Base-by-base conservation (phyloP, 805 yeast genomes). In the Candida qinlingensis region DNA sequence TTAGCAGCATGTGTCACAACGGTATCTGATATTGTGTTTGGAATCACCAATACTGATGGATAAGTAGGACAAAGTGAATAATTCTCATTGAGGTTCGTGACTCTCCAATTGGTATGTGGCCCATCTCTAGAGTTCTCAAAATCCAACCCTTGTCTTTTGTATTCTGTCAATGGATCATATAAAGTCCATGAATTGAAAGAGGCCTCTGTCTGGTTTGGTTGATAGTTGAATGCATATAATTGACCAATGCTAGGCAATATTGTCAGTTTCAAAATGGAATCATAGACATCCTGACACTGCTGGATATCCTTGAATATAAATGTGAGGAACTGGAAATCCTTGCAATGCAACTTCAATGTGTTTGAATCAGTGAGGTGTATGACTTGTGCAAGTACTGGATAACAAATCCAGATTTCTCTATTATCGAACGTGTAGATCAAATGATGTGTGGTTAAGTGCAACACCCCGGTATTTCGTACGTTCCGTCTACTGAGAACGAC, bases 341-440 rank as follows among this genome's bases (percentile, higher is more conserved):
- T 81, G 61, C 97, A 87, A 37, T 81, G 77, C 9, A 92, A 61
- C 42, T 95, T 77, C 41, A 92, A 68, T 50, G 80, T 80, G 5
- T 84, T 79, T 8, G 67, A 45, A 13, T 57, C 54, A 13, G 54
- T 61, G 7, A 61, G 46, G 59, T 68, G 64, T 13, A 69, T 34
- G 47, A 64, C 67, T 47, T 60, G 77, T 1, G 85, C 80, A 42
- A 91, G 81, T 53, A 90, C 79, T 1, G 97, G 97, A 65, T 89
- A 92, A 50, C 96, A 85, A 31, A 89, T 76, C 99, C 98, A 94
- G 31, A 88, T 78, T 64, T 94, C 98, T 49, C 81, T 71, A 34
- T 52, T 53, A 26, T 41, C 43, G 26, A 59, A 61, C 0, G 80
- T 74, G 62, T 85, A 86, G 35, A 86, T 85, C 57, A 87, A 64